Conservation (phyloP, 495 filamentous ascomycete species). For the Amniculicola lignicola region DNA sequence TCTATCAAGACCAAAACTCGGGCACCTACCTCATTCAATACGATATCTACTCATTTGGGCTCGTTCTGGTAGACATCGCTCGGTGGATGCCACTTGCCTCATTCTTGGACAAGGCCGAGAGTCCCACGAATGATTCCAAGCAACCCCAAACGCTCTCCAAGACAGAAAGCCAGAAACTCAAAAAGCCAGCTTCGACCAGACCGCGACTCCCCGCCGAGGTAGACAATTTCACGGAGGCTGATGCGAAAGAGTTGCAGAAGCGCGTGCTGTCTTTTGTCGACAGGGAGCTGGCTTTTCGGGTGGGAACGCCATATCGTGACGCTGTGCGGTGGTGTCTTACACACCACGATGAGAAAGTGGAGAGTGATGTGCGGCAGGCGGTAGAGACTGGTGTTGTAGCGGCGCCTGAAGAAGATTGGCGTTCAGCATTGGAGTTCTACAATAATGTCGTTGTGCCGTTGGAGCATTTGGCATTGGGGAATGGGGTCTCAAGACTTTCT, state of each 20-base stretch:
- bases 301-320: slow-evolving; percentile 3
- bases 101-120: neutral
- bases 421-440: slow-evolving; percentile 1
- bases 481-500: neutral
- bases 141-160: neutral
- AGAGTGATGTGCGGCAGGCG: neutral
- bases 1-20: slow-evolving; percentile 6
- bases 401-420: neutral
- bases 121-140: neutral
- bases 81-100: neutral
- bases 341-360: neutral
- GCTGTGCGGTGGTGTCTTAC: slow-evolving; percentile 11
- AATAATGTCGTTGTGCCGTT: neutral
- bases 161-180: too few relatives aligned
- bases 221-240: slow-evolving; percentile 1
- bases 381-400: neutral
- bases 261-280: neutral
- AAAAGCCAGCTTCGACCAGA: too few relatives aligned
- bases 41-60: slow-evolving; percentile 13
- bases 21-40: slow-evolving; percentile 7
- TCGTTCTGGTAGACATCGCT: slow-evolving; percentile 8
- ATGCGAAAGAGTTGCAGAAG: slow-evolving; percentile 5
- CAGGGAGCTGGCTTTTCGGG: slow-evolving; percentile 2
- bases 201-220: too few relatives aligned
- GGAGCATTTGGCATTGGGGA: neutral